phyloP scores from a whole-genome alignment of 1,284 basidiomycete genomes.

The Cryptococcus hybrid region DNA sequence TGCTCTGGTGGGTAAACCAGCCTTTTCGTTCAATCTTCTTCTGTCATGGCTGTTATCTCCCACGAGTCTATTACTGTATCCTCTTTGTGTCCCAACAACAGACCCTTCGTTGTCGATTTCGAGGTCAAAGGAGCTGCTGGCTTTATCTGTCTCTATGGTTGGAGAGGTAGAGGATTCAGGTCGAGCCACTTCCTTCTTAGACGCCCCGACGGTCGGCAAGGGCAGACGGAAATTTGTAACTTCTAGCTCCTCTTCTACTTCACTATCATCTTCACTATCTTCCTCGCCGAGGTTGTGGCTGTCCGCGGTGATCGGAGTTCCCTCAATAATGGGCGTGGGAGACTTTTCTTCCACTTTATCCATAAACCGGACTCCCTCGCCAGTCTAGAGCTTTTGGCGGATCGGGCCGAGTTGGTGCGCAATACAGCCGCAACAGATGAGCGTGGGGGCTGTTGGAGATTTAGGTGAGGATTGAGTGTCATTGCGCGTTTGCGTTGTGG shows the following conservation, averaged over 20 bases:
- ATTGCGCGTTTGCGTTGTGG: slow-evolving; percentile 4
- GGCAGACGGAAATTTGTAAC: slow-evolving; percentile 13
- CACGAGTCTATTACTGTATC: not conserved
- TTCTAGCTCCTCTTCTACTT: not conserved
- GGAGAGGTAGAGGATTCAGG: slow-evolving; percentile 10
- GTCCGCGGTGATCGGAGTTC: not conserved
- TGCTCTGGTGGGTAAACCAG: not conserved
- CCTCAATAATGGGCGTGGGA: not conserved
- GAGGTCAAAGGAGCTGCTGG: not conserved
- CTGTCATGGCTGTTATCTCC: not conserved
- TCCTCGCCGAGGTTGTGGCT: not conserved
- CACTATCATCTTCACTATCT: slow-evolving; percentile 6
- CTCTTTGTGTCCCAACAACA: not conserved
- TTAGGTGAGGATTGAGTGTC: not conserved
- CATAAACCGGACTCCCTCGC: slow-evolving; percentile 26
- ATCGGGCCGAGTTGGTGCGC: slow-evolving; percentile 8
- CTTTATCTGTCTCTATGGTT: not conserved
- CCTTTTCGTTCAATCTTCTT: not conserved
- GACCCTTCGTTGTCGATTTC: not conserved
- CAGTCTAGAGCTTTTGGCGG: slow-evolving; percentile 2
- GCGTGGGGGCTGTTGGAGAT: not conserved
- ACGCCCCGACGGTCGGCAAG: slow-evolving; percentile 1
- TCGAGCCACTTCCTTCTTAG: not conserved
- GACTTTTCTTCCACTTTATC: slow-evolving; percentile 10
- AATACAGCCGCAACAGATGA: not conserved